Base-by-base conservation (phyloP, 305 asterid genomes). In the Ajuga reptans region DNA sequence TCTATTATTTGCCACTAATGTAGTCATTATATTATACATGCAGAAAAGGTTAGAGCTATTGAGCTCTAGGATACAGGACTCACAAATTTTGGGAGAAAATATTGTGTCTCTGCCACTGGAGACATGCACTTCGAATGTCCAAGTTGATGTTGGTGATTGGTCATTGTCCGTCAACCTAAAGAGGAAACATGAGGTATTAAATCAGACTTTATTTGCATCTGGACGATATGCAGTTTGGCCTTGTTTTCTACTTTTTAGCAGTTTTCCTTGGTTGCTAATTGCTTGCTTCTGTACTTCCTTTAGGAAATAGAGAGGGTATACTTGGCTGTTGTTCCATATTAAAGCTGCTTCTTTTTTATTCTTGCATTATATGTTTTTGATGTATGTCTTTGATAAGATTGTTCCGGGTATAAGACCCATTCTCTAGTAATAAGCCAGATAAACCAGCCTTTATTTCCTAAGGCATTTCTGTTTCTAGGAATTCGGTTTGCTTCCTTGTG, bases 41-140 rank as follows among this genome's bases (percentile, higher is more conserved):
- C 89, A 92, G 98, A 88, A 82, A 81, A 88, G 72, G 71, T 72
- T 80, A 69, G 84, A 82, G 55, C 71, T 72, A 12, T 60, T 87
- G 71, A 78, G 81, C 74, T 81, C 89, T 64, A 87, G 88, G 79
- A 72, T 80, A 72, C 84, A 78, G 79, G 92, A 86, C 66, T 78
- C 80, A 56, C 89, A 80, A 71, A 61, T 55, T 60, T 79, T 87
- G 75, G 82, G 78, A 68, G 74, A 73, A 64, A 73, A 73, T 64
- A 73, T 73, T 64, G 73, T 71, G 64, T 77, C 85, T 54, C 77
- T 59, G 69, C 64, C 64, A 57, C 51, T 62, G 75, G 53, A 42
- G 74, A 54, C 64, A 15, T 58, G 71, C 47, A 66, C 77, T 56
- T 71, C 77, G 58, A 77, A 56, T 72, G 60, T 58, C 72, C 51